Base-by-base conservation (phyloP, 1,284 basidiomycete species). In the Crepidotus sp. region DNA sequence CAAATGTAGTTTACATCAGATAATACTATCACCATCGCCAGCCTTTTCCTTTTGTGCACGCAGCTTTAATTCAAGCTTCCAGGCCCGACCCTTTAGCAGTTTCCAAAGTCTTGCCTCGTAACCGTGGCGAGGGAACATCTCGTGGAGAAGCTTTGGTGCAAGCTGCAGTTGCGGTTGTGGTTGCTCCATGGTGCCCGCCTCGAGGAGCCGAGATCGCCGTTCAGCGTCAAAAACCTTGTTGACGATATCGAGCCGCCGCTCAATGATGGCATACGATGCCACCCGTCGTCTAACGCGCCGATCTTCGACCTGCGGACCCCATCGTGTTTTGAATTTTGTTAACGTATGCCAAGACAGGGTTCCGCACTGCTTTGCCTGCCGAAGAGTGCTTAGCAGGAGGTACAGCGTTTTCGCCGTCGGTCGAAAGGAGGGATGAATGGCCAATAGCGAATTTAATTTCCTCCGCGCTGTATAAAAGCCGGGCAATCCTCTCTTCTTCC, bases 401-500 rank as follows among this genome's bases (percentile, higher is more conserved):
- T 70, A 73, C 17, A 86, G 57, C 1, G 83, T 84, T n/a, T 63
- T 67, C n/a, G 79, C 61, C 26, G 70, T 74, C 15, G 83, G 83
- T 24, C 55, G 63, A 27, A 86, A 56, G 42, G 60, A 60, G 9
- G 68, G 64, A 55, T 79, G 73, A 38, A 69, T 48, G 17, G 55
- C 55, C 33, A 80, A 53, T 30, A 83, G 63, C 17, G 61, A 61
- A 45, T 63, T 54, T 48, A 76, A 58, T 32, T 62, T 60, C 54
- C 66, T 59, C 45, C 68, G 61, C 22, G 57, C 55, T 30, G 63
- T 55, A 46, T 64, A 66, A 47, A 70, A 64, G 26, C 55, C 57
- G 32, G 60, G 56, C 29, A 74, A 50, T 18, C 74, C 68, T 22
- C 54, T 55, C 36, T 58, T 60, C 10, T 51, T 60, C 10, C 50